phyloP scores from a whole-genome alignment of 768 basidiomycete species.

The Lactifluus piperatus region DNA sequence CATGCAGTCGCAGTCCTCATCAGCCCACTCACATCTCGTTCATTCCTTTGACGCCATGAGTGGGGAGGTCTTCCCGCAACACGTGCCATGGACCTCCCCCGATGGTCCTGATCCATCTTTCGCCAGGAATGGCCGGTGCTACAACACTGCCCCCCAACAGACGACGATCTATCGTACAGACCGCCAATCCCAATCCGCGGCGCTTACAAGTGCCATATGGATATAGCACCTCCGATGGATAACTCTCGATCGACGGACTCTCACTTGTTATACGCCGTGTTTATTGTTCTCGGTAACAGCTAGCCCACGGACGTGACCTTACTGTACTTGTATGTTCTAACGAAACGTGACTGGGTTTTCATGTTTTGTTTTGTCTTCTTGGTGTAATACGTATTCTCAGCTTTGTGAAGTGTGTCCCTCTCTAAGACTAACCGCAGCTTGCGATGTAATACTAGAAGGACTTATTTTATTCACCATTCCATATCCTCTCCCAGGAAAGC shows the following conservation, averaged over 20 bases:
- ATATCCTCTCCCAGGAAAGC: neutral
- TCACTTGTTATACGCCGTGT: neutral
- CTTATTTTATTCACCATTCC: neutral
- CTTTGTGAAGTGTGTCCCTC: neutral
- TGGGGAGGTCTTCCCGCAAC: constrained; percentile 2
- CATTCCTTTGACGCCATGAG: constrained; percentile 2
- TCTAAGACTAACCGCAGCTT: neutral
- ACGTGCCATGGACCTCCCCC: neutral
- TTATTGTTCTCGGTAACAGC: neutral
- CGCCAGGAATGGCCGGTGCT: neutral
- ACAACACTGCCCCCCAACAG: neutral
- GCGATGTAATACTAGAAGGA: neutral
- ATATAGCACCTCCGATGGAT: neutral
- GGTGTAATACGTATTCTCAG: constrained; percentile 1
- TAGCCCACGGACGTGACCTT: neutral
- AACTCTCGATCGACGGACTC: neutral
- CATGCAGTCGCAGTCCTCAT: neutral
- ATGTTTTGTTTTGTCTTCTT: neutral
- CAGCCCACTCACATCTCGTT: neutral
- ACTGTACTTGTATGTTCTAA: neutral
- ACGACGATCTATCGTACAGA: neutral
- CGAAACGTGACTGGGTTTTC: neutral
- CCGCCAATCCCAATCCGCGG: neutral
- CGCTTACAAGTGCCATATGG: constrained; percentile 1
- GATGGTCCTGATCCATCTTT: neutral